Conservation (phyloP, 108 stramenopile species). For the Fistulifera solaris region DNA sequence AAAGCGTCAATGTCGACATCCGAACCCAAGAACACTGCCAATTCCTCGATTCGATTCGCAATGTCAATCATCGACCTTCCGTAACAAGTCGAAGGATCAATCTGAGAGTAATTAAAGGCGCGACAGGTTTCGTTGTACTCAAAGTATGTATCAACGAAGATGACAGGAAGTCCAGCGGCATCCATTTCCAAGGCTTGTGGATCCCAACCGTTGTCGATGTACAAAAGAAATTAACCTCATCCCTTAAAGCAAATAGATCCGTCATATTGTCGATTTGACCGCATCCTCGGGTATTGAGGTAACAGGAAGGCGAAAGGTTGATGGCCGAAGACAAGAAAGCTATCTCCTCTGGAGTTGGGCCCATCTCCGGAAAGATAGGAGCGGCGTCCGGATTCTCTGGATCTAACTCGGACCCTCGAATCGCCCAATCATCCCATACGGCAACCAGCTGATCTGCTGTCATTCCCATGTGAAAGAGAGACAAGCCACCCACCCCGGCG, state of each 20-base stretch:
- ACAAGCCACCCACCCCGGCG: background rate
- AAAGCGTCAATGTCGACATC: background rate
- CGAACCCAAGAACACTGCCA: background rate
- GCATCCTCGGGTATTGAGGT: background rate
- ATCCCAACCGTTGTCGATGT: constrained; percentile 7
- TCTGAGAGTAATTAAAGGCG: background rate
- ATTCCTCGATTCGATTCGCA: constrained; percentile 3
- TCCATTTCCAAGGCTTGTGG: background rate
- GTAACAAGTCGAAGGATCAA: background rate
- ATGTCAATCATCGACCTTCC: constrained; percentile 10
- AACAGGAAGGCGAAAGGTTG: constrained; percentile 7
- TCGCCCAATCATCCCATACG: constrained; percentile 2
- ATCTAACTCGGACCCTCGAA: constrained; percentile 6
- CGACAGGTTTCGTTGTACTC: background rate
- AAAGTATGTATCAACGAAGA: constrained; percentile 6
- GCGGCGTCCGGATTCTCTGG: background rate
- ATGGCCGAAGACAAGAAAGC: background rate
- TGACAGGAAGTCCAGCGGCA: background rate
- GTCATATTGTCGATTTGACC: background rate
- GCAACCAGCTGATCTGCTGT: constrained; percentile 4
- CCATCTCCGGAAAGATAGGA: background rate
- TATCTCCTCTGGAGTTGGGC: constrained; percentile 2
- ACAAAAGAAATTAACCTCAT: background rate
- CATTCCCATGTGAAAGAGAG: constrained; percentile 9
- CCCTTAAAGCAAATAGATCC: no score